Conservation (phyloP, 495 filamentous ascomycete species). For the Lepidopterella palustris region DNA sequence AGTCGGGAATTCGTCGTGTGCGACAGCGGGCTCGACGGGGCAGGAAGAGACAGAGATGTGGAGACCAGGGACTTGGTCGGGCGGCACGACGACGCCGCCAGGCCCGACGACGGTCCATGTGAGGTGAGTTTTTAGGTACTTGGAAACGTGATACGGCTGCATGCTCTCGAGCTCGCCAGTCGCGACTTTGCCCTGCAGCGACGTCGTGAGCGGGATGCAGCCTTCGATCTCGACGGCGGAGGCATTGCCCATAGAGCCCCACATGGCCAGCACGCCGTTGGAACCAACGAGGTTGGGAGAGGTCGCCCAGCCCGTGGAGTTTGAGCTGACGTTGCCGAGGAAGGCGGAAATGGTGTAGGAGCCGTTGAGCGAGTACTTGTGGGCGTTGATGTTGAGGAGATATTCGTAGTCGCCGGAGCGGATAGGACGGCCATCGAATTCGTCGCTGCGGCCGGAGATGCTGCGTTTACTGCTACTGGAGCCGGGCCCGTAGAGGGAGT, state of each 20-base stretch:
- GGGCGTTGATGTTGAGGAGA: constrained; percentile 17
- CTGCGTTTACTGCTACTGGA: constrained; percentile 3
- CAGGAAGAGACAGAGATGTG: constrained; percentile 18
- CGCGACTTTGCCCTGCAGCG: constrained; percentile 19
- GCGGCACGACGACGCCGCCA: constrained; percentile 13
- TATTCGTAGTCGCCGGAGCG: constrained; percentile 22
- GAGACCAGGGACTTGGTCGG: constrained; percentile 11
- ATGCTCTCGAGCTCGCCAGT: constrained; percentile 17
- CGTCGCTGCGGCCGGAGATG: background rate
- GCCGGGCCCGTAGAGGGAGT: constrained; percentile 18
- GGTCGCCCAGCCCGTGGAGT: constrained; percentile 7
- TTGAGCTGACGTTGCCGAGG: constrained; percentile 19
- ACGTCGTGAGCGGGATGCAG: constrained; percentile 23
- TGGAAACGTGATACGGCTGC: constrained; percentile 7
- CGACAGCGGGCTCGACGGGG: constrained; percentile 7
- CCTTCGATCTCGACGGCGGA: constrained; percentile 13
- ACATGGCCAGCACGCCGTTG: constrained; percentile 14
- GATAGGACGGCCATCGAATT: constrained; percentile 18
- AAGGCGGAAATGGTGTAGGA: constrained; percentile 22
- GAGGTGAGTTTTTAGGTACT: constrained; percentile 23
- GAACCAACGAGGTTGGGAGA: constrained; percentile 15
- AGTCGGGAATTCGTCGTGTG: constrained; percentile 17
- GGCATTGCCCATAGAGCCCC: background rate
- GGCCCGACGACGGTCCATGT: constrained; percentile 19
- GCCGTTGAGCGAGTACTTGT: constrained; percentile 20